These are phyloP conservation scores for Backusella parvicylindrica DNA, from an alignment of 192 early-diverging fungal genomes.

Conservation along the genomic window DNA sequence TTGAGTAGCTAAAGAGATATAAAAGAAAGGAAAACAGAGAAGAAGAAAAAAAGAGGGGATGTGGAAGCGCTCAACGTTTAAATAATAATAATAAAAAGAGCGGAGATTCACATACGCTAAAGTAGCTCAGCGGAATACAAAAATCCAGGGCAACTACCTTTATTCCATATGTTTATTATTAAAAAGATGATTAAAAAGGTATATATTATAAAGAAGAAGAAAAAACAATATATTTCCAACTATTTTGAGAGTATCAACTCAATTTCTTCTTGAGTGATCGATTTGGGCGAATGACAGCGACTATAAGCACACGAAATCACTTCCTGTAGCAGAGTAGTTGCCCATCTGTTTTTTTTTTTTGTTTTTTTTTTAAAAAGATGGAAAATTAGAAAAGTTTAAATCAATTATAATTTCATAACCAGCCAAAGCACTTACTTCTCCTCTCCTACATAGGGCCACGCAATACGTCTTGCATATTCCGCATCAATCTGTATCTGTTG, in stretches of 20 bases:
- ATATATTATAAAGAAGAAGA: background rate
- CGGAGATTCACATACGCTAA: background rate
- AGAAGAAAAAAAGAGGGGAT: background rate
- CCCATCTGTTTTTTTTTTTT: conserved; percentile 8
- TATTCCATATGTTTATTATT: background rate
- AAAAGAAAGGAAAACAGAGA: background rate
- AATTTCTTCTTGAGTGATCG: background rate
- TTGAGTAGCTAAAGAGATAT: background rate
- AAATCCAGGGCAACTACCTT: background rate
- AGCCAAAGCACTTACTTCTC: conserved; percentile 32
- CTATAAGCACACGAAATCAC: background rate
- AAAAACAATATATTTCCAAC: background rate
- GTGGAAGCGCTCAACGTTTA: background rate
- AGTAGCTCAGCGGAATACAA: background rate
- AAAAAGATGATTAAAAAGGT: background rate
- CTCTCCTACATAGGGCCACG: conserved; percentile 44
- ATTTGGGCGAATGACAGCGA: background rate
- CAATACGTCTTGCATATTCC: conserved; percentile 48
- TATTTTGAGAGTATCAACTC: conserved; percentile 1
- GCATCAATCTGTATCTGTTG: conserved; percentile 69
- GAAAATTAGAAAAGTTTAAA: background rate
- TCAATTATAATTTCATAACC: background rate
- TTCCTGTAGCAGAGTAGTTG: conserved; percentile 2
- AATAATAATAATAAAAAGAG: background rate
- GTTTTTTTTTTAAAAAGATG: too few species aligned